Conservation (phyloP, 164 flowering plant genomes). For the Macadamia tetraphylla region DNA sequence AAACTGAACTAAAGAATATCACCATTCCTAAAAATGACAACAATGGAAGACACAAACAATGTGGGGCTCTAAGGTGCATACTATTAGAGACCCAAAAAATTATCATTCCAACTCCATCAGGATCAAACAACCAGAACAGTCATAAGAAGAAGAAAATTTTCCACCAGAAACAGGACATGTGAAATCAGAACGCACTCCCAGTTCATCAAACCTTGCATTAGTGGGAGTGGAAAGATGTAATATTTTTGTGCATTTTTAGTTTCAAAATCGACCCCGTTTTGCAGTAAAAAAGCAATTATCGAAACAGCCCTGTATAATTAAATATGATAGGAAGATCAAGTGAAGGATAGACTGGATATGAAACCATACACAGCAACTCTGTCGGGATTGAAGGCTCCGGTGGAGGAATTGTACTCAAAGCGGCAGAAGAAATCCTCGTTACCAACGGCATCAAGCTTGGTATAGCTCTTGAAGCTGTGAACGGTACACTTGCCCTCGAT, state of each 20-base stretch:
- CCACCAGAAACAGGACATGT: neutral
- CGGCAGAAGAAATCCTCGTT: constrained; percentile 5
- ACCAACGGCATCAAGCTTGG: constrained; percentile 1
- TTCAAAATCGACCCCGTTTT: neutral
- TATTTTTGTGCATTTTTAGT: neutral
- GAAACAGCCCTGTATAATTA: neutral
- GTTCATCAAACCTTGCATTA: neutral
- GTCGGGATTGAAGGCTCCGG: constrained; percentile 4
- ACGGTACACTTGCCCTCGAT: constrained; percentile 7
- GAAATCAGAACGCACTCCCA: neutral
- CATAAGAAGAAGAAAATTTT: neutral
- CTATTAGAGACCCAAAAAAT: neutral
- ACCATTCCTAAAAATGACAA: no score
- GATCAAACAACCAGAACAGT: neutral
- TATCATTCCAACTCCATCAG: neutral
- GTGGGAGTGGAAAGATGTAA: neutral
- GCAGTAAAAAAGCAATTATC: neutral
- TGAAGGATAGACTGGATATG: neutral
- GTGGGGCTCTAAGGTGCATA: neutral
- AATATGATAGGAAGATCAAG: neutral
- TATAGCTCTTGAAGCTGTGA: neutral
- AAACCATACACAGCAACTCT: neutral
- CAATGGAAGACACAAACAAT: no score
- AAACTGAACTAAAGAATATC: no score
- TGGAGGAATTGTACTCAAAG: constrained; percentile 2